Conservation (phyloP, 352 stramenopile species). For the Globisporangium perplexum region DNA sequence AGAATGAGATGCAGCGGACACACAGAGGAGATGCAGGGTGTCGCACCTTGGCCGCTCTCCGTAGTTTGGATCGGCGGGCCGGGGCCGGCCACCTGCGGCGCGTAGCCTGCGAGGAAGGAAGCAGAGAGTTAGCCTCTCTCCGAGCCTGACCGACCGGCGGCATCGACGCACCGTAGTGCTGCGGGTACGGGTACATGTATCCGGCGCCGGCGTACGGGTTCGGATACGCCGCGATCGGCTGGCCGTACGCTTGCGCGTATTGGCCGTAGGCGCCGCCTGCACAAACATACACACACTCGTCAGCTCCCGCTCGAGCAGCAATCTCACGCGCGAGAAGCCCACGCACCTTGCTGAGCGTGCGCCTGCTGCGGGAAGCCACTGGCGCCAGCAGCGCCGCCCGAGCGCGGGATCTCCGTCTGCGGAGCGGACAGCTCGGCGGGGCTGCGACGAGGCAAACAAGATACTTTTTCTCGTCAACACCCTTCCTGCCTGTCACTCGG, state of each 20-base stretch:
- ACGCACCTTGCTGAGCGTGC: slow-evolving; percentile 41
- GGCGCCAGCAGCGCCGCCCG: slow-evolving; percentile 16
- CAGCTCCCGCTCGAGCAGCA: not conserved
- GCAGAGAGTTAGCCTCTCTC: not conserved
- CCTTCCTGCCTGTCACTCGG: too few species aligned
- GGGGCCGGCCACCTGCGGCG: slow-evolving; percentile 75
- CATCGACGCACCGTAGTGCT: slow-evolving; percentile 58
- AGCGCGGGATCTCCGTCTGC: slow-evolving; percentile 31
- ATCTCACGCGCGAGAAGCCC: not conserved
- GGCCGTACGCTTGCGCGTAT: slow-evolving; percentile 70
- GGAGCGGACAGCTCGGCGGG: slow-evolving; percentile 43
- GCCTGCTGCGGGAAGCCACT: slow-evolving; percentile 27
- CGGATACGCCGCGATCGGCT: slow-evolving; percentile 67
- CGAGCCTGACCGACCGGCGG: too few species aligned
- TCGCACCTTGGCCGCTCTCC: slow-evolving; percentile 81
- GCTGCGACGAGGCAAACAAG: slow-evolving; percentile 15
- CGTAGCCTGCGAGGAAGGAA: slow-evolving; percentile 51
- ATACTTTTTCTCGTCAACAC: not conserved
- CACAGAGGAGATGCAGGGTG: slow-evolving; percentile 2
- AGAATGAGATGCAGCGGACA: slow-evolving; percentile 26
- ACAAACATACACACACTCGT: not conserved
- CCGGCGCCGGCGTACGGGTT: slow-evolving; percentile 58
- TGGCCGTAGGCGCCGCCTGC: slow-evolving; percentile 39
- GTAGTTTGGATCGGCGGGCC: slow-evolving; percentile 86
- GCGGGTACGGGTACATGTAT: slow-evolving; percentile 86